Conservation (phyloP, 345 rosid species). For the Draba incana region DNA sequence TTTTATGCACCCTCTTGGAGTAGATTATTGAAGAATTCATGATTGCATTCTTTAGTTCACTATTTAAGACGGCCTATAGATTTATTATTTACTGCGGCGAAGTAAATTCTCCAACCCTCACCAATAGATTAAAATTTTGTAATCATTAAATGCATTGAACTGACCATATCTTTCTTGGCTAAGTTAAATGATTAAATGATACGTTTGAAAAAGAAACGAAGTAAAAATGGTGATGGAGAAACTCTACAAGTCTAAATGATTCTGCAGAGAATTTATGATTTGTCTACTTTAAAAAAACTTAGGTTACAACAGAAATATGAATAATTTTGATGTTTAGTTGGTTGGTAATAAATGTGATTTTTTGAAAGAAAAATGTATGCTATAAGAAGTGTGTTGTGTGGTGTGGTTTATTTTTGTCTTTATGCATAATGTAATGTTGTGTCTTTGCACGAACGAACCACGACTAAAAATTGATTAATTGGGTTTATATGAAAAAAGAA, state of each 20-base stretch:
- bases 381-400: conserved; percentile 23
- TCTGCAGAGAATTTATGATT: conserved; percentile 33
- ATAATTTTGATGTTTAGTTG: conserved; percentile 16
- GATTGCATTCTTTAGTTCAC: conserved; percentile 23
- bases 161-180: conserved; percentile 39
- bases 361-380: not conserved
- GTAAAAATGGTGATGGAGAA: conserved; percentile 37
- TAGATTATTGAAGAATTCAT: conserved; percentile 2
- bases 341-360: conserved; percentile 36
- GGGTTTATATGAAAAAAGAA: conserved; percentile 20
- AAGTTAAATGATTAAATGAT: conserved; percentile 40
- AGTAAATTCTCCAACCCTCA: conserved; percentile 12
- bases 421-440: conserved; percentile 10
- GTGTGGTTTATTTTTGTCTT: conserved; percentile 31
- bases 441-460: conserved; percentile 28
- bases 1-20: not conserved
- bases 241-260: conserved; percentile 33
- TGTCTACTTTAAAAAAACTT: conserved; percentile 1
- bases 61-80: conserved; percentile 16
- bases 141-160: conserved; percentile 30
- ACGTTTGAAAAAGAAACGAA: conserved; percentile 26
- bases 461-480: conserved; percentile 28
- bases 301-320: conserved; percentile 13
- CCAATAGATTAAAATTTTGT: conserved; percentile 8
- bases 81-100: conserved; percentile 25